Base-by-base conservation (phyloP, 495 filamentous ascomycete species). In the Lophiotrema nucula region DNA sequence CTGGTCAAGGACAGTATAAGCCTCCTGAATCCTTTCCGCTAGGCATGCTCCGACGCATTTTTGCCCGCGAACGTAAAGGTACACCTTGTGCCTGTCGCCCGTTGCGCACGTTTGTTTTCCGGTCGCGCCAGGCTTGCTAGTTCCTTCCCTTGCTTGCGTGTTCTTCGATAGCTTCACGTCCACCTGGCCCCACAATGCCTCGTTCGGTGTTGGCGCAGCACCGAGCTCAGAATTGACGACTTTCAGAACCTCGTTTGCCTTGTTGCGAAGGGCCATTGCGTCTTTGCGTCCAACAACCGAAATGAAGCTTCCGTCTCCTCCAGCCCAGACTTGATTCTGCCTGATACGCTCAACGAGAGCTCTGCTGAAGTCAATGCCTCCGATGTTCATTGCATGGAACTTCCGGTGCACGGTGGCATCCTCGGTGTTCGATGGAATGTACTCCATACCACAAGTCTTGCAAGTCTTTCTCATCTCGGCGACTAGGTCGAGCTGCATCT, bases 401-500 rank as follows among this genome's bases (percentile, higher is more conserved):
- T 83, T 85, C 63, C 79, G 82, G 64, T 89, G 86, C 31, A 88
- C 64, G 2, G 76, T 77, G 28, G 77, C 74, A 58, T 89, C 86
- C 60, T 87, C 85, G 37, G 74, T 72, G 21, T 83, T 81, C 0
- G 84, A 87, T 12, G 84, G 80, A 35, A 86, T 76, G 67, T 88
- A 89, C 54, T 85, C 83, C 86, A 89, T 89, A 0, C 79, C 82
- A 67, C 86, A 89, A 1, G 72, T 74, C 31, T 73, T 74, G 69
- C 86, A 89, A n/a, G 77, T 81, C 56, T 79, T 81, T 45, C 80
- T 75, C 33, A 80, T 69, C 41, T 81, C 74, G 56, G 74, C 76
- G 15, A 85, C 86, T 25, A 88, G 72, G 60, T 87, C 85, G 28
- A 89, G 79, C 47, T 83, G 83, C 73, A 85, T 82, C 64, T 89